Conservation (phyloP, 1,139 yeast species). For the Magnusiomyces suaveolens region DNA sequence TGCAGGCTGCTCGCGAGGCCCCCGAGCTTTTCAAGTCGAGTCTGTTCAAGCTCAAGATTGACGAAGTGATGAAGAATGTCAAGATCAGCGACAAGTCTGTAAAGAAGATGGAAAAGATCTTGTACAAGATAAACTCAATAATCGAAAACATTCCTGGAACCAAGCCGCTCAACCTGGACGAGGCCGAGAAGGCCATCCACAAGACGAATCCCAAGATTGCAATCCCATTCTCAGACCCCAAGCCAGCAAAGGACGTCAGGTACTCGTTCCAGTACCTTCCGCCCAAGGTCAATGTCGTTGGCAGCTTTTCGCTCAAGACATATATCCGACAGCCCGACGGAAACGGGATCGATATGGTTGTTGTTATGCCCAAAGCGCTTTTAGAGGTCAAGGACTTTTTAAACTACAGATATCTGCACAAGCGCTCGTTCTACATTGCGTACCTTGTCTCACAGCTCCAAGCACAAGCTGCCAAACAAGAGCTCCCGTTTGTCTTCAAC, state of each 20-base stretch:
- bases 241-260: constrained; percentile 55
- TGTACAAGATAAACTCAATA: constrained; percentile 65
- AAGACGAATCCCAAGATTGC: constrained; percentile 43
- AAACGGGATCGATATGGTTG: constrained; percentile 61
- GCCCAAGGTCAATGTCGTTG: constrained; percentile 76
- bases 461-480: constrained; percentile 44
- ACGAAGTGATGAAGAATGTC: constrained; percentile 74
- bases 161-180: constrained; percentile 46
- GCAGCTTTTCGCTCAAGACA: constrained; percentile 82
- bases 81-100: constrained; percentile 62
- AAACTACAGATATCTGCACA: constrained; percentile 82
- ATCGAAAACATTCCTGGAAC: constrained; percentile 54
- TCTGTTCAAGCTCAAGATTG: constrained; percentile 88
- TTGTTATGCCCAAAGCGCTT: constrained; percentile 67
- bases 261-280: constrained; percentile 59
- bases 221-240: constrained; percentile 86
- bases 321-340: constrained; percentile 58
- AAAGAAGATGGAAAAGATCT: constrained; percentile 58
- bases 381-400: constrained; percentile 83
- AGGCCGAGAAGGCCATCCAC: constrained; percentile 38
- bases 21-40: constrained; percentile 90
- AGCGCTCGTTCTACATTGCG: constrained; percentile 79
- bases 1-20: constrained; percentile 85
- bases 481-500: constrained; percentile 39
- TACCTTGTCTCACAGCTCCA: constrained; percentile 59